Base-by-base conservation (phyloP, 2,329 filamentous ascomycete species). In the Sporothrix schenckii region DNA sequence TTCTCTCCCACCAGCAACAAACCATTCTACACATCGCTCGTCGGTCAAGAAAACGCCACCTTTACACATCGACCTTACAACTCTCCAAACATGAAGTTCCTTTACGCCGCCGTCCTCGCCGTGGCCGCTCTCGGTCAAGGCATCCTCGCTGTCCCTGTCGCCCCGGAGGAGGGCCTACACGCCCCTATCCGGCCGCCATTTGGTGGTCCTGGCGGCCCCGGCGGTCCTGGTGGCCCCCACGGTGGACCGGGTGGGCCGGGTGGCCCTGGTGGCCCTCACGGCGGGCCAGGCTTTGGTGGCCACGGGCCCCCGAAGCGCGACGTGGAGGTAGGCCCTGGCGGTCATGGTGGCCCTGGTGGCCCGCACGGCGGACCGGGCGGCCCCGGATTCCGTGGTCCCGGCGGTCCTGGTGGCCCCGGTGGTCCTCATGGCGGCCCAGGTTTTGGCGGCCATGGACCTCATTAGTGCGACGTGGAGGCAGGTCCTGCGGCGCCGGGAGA, bases 21-120 rank as follows among this genome's bases (percentile, higher is more conserved):
- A 24, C 24, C 24, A 24, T 24, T 2, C 24, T 24, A 24, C 7
- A 24, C 13, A 34, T 9, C 34, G 1, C 4, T 1, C 7, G 10
- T 19, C 34, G 21, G 6, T 47, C 11, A 47, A 13, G 41, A 14
- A 47, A 13, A 16, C 14, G 13, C 30, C 14, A 24, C 11, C 14
- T 21, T 13, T 7, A 2, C 56, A n/a, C 30, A 30, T 30, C 27
- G 27, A 41, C 58, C 3, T 16, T 10, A 39, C 44, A 41, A 13
- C 39, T 9, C 2, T 19, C 58, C 58, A 61, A 61, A 1, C 7
- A 52, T 66, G 47, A 52, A 52, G 27, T 52, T 66, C 63, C 41
- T 66, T 16, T 66, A 66, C 47, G 63, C 47, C 19, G 63, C 66
- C 66, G 66, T 71, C 16, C 14, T 63, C 34, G 52, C 30, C 2